Evolutionary conservation across 2,329 filamentous ascomycete genomes (phyloP).

Genomic region (Ceratocystis cubensis): DNA sequence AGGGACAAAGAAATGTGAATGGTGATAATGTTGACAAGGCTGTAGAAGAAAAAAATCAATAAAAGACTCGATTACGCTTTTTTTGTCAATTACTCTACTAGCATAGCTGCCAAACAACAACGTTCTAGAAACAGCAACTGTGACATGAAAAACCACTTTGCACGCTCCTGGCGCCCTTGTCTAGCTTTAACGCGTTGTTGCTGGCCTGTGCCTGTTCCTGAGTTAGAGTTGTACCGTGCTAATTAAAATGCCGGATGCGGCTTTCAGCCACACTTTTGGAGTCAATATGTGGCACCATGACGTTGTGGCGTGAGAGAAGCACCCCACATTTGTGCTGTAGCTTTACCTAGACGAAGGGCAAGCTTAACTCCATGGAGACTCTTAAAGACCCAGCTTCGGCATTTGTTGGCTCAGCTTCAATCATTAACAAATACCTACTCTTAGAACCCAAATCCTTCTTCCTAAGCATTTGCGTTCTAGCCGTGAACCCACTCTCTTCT

Average conservation of each 20-base stretch:
- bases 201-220: background rate
- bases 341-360: background rate
- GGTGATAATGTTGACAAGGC: background rate
- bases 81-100: background rate
- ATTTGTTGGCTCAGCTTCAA: too few species aligned
- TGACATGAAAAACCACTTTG: constrained; percentile 15
- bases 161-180: constrained; percentile 7
- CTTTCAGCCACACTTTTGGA: background rate
- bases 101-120: background rate
- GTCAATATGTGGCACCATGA: background rate
- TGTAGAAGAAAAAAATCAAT: background rate
- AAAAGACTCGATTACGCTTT: background rate
- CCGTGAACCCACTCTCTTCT: background rate
- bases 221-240: background rate
- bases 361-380: too few species aligned
- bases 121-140: background rate
- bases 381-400: too few species aligned
- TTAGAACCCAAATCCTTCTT: too few species aligned
- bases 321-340: constrained; percentile 1
- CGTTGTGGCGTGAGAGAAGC: background rate
- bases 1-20: background rate
- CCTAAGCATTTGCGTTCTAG: too few species aligned
- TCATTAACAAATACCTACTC: too few species aligned
- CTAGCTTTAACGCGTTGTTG: background rate
- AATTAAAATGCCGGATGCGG: background rate